Base-by-base conservation (phyloP, 805 yeast genomes). In the Metschnikowia cerradonensis region DNA sequence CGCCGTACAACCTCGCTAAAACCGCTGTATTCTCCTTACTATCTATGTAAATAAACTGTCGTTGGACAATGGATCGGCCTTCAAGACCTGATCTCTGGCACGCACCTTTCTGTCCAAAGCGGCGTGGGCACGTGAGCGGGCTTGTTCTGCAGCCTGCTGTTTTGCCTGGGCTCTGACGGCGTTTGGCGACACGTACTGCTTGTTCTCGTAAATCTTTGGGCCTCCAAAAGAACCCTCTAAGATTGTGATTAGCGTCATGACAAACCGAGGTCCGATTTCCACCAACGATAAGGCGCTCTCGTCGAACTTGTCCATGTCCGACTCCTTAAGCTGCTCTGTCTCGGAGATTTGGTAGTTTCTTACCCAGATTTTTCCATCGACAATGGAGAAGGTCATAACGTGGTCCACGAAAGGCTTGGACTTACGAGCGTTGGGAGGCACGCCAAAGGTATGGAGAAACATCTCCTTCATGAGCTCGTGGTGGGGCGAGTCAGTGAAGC, bases 171-270 rank as follows among this genome's bases (percentile, higher is more conserved):
- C 89, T 76, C 99, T 87, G 37, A 86, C 92, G 53, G 88, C 83
- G 77, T 94, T 94, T 57, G 99, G 99, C 53, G 96, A 88, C 44
- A 94, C 96, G 70, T 88, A 94, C 71, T 92, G 94, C 76, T 89
- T 91, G 76, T 94, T 94, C 65, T 94, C 98, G 71, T 89, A 94
- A 58, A 94, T 90, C 78, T 91, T 90, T 57, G 98, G 97, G 19
- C 99, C 99, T 50, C 97, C 92, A 62, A 94, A 94, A 1, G 97
- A 90, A 45, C 99, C 99, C 74, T 94, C 98, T 56, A 92, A 78
- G 48, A 94, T 83, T 52, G 95, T 84, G 59, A 94, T 91, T 56
- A 86, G 84, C 2, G 98, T 92, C 75, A 94, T 78, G 33, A 94
- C 98, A 58, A 90, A 86, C 68, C 99, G 82, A 47, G 99, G 99